Evolutionary conservation across 2,329 filamentous ascomycete genomes (phyloP).

Genomic region (Fusarium pininemorale): DNA sequence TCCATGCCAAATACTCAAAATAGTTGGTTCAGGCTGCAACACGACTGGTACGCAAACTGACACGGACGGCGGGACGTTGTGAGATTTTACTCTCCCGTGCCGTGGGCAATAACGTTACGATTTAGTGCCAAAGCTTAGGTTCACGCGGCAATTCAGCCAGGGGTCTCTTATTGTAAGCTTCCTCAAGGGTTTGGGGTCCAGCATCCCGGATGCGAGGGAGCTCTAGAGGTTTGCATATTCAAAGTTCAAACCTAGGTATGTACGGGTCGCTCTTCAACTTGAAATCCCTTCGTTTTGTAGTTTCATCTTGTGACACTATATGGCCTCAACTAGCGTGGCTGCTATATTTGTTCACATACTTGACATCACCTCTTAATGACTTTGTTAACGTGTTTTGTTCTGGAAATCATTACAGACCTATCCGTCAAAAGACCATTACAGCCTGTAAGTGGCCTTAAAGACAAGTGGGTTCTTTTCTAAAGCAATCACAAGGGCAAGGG

Average conservation of each 20-base stretch:
- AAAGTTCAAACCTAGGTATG: background rate
- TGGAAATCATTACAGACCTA: background rate
- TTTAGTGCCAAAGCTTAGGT: slow-evolving; percentile 28
- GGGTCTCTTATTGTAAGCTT: slow-evolving; percentile 1
- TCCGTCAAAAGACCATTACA: slow-evolving; percentile 1
- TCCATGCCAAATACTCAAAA: background rate
- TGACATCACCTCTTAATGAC: background rate
- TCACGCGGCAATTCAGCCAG: slow-evolving; percentile 22
- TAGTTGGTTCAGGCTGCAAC: slow-evolving; percentile 26
- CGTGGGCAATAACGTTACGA: slow-evolving; percentile 22
- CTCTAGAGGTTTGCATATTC: background rate
- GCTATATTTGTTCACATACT: background rate
- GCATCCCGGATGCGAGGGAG: background rate
- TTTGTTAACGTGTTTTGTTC: background rate
- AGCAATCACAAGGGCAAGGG: slow-evolving; percentile 25
- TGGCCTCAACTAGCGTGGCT: slow-evolving; percentile 23
- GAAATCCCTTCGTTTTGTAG: background rate
- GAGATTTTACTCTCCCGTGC: slow-evolving; percentile 28
- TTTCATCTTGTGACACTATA: slow-evolving; percentile 2
- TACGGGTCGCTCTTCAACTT: background rate
- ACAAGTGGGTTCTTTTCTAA: slow-evolving; percentile 21
- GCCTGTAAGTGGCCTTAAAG: slow-evolving; percentile 30
- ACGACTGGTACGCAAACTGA: slow-evolving; percentile 26
- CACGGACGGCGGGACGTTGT: slow-evolving; percentile 39
- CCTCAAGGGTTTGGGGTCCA: slow-evolving; percentile 5